A percentile compares a stretch with the other conserved stretches of the same genome.
These are phyloP conservation scores for Alternaria sp. DNA, from an alignment of 2,329 filamentous ascomycete species.

Conservation along the genomic window DNA sequence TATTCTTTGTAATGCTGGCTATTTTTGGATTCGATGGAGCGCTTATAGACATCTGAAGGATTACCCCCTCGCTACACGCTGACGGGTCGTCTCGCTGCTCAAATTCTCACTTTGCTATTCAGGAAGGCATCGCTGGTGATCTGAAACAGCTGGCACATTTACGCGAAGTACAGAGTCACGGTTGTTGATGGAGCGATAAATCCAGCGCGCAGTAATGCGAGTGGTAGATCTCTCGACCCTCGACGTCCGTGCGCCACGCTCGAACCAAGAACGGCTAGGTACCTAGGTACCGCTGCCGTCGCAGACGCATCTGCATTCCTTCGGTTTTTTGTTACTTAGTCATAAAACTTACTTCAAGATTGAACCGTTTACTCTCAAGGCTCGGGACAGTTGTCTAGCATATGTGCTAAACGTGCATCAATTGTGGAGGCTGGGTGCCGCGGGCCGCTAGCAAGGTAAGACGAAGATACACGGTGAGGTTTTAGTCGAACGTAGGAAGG, in stretches of 20 bases:
- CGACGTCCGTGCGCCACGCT: neutral
- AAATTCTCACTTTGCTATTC: neutral
- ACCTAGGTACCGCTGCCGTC: neutral
- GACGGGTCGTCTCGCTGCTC: neutral
- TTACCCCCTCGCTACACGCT: neutral
- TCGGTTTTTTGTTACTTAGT: slow-evolving; percentile 1
- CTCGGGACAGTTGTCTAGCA: neutral
- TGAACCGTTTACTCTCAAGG: neutral
- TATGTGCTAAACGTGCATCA: neutral
- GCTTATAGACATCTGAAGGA: neutral
- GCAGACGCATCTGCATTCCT: neutral
- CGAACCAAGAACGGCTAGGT: neutral
- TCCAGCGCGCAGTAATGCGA: neutral
- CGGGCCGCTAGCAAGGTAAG: neutral
- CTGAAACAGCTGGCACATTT: neutral
- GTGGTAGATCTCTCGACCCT: neutral
- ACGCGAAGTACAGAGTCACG: neutral
- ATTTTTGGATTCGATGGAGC: slow-evolving; percentile 11
- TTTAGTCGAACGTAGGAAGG: slow-evolving; percentile 1
- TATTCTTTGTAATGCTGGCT: slow-evolving; percentile 5
- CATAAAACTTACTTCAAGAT: neutral
- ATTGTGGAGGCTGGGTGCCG: neutral
- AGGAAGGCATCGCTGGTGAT: neutral
- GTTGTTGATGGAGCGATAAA: neutral
- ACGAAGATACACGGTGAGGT: neutral